Conservation (phyloP, 2,329 filamentous ascomycete species). For the Neodidymelliopsis sp. region DNA sequence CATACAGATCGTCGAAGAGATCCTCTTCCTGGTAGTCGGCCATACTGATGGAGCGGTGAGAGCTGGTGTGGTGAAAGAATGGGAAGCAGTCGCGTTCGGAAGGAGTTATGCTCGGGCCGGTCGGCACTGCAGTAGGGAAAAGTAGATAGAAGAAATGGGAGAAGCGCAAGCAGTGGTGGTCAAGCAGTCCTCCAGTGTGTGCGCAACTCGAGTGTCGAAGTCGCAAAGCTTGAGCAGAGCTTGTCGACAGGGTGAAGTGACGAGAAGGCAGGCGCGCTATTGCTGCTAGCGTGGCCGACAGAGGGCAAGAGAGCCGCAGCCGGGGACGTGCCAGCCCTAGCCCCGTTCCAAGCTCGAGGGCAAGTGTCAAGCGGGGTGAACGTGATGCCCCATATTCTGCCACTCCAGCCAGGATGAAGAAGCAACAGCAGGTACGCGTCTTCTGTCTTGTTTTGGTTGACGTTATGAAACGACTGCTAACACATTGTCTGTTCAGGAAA, state of each 20-base stretch:
- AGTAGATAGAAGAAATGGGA: not conserved
- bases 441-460: not conserved
- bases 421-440: conserved; percentile 53
- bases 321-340: conserved; percentile 8
- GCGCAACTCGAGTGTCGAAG: not conserved
- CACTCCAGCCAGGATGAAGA: conserved; percentile 25
- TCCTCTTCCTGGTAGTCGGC: conserved; percentile 85
- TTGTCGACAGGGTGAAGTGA: conserved; percentile 11
- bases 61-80: not conserved
- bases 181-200: not conserved
- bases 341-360: conserved; percentile 8
- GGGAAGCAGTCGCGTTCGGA: not conserved
- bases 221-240: conserved; percentile 7
- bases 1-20: conserved; percentile 94
- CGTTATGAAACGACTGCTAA: conserved; percentile 27
- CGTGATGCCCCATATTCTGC: conserved; percentile 20
- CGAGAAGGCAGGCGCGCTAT: conserved; percentile 4
- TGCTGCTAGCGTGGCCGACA: conserved; percentile 3
- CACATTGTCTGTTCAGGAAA: conserved; percentile 71
- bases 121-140: not conserved
- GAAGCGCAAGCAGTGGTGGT: not conserved
- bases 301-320: conserved; percentile 10
- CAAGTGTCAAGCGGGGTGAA: conserved; percentile 16
- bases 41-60: conserved; percentile 9
- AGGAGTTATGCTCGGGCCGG: not conserved